Evolutionary conservation across 441 rosid species (phyloP).

Genomic region (Pelargonium fulgidum): DNA sequence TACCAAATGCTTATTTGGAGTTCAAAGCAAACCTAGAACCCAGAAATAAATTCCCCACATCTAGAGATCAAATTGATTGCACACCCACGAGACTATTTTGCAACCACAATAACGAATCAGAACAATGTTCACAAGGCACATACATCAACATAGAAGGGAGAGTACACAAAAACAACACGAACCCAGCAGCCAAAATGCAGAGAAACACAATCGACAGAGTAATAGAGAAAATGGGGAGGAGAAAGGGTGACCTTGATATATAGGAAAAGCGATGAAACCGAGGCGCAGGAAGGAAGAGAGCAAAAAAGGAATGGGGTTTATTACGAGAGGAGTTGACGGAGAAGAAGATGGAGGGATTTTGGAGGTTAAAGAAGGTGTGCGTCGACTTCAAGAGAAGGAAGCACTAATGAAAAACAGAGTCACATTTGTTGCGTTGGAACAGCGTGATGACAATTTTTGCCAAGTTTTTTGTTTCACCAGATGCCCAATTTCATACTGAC

Average conservation of each 20-base stretch:
- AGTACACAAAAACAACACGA: constrained; percentile 10
- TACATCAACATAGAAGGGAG: constrained; percentile 9
- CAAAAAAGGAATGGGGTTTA: constrained; percentile 9
- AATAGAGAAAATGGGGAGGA: background rate
- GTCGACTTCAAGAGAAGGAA: constrained; percentile 14
- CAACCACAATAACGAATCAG: background rate
- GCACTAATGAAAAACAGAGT: background rate
- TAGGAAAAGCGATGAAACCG: constrained; percentile 30
- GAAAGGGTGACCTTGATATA: constrained; percentile 20
- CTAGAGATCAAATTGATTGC: background rate
- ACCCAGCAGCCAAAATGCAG: constrained; percentile 24
- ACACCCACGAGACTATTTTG: background rate
- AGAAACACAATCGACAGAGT: background rate
- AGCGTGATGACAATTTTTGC: constrained; percentile 7
- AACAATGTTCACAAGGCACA: background rate
- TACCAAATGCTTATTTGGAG: background rate
- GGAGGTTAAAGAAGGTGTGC: constrained; percentile 7
- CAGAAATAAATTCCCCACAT: background rate
- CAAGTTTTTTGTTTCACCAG: background rate
- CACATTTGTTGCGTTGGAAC: constrained; percentile 3
- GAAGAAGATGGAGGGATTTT: constrained; percentile 22
- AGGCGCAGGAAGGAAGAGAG: constrained; percentile 15
- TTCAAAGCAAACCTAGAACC: background rate
- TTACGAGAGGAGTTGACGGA: constrained; percentile 31
- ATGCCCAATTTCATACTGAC: background rate